phyloP scores from a whole-genome alignment of 2,329 filamentous ascomycete genomes.

The Fusarium cyanostomum region DNA sequence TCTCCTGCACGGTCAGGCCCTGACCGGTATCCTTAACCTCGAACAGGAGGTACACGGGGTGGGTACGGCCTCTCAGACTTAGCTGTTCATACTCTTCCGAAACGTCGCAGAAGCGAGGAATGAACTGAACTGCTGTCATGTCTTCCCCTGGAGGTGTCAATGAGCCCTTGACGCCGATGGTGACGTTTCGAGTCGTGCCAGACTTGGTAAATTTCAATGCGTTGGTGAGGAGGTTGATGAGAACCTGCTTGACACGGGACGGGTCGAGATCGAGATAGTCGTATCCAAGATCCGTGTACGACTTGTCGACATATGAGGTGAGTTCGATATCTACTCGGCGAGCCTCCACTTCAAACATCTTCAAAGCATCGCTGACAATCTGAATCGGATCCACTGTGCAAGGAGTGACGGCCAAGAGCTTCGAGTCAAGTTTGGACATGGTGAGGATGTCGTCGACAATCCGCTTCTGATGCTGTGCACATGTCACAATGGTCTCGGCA shows the following conservation, averaged over 20 bases:
- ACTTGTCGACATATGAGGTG: constrained; percentile 69
- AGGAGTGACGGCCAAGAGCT: constrained; percentile 76
- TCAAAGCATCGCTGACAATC: constrained; percentile 73
- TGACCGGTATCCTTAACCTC: constrained; percentile 81
- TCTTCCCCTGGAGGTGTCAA: constrained; percentile 50
- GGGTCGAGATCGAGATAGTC: constrained; percentile 77
- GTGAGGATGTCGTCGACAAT: constrained; percentile 81
- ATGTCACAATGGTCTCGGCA: constrained; percentile 80
- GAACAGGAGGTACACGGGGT: constrained; percentile 73
- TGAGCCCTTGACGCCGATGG: constrained; percentile 58
- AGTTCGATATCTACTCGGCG: constrained; percentile 75
- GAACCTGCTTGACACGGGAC: constrained; percentile 77
- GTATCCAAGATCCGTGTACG: constrained; percentile 65
- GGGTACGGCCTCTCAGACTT: constrained; percentile 43
- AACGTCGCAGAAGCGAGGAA: constrained; percentile 63
- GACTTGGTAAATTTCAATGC: constrained; percentile 83
- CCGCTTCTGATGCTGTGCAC: constrained; percentile 81
- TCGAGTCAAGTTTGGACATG: constrained; percentile 79
- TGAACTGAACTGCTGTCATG: constrained; percentile 66
- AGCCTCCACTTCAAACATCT: constrained; percentile 82
- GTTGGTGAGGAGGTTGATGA: constrained; percentile 84
- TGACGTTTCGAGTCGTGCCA: constrained; percentile 65
- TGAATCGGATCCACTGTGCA: constrained; percentile 73
- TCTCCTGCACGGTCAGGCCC: constrained; percentile 75
- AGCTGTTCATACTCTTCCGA: constrained; percentile 52